A percentile compares a stretch with the other conserved stretches of the same genome.
phyloP scores from a whole-genome alignment of 768 basidiomycete species.

The Lactifluus volemus region DNA sequence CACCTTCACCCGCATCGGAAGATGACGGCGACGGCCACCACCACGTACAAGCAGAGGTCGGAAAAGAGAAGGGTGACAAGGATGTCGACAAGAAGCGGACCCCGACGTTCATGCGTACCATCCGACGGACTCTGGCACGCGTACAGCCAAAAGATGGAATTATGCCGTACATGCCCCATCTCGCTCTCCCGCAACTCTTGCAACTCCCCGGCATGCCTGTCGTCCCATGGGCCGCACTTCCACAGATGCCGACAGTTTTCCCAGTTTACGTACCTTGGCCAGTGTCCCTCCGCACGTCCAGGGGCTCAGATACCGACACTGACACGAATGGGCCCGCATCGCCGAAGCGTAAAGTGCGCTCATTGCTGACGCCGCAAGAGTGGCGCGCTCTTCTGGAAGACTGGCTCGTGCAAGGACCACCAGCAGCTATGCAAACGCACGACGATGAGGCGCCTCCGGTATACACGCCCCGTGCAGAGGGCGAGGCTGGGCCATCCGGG shows the following conservation, averaged over 20 bases:
- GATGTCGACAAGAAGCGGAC: conserved; percentile 26
- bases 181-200: conserved; percentile 30
- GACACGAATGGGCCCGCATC: conserved; percentile 5
- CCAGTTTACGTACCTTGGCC: conserved; percentile 68
- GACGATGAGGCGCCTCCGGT: conserved; percentile 60
- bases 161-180: conserved; percentile 43
- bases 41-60: not conserved
- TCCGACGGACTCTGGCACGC: conserved; percentile 64
- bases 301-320: conserved; percentile 25
- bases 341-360: conserved; percentile 28
- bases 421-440: conserved; percentile 19
- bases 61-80: conserved; percentile 19
- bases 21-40: not conserved
- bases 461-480: conserved; percentile 51
- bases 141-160: conserved; percentile 49
- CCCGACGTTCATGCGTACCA: conserved; percentile 54
- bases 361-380: conserved; percentile 38
- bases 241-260: conserved; percentile 69
- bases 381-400: conserved; percentile 69
- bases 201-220: conserved; percentile 45
- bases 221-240: conserved; percentile 37
- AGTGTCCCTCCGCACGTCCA: conserved; percentile 48
- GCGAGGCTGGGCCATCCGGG: conserved; percentile 20
- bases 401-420: conserved; percentile 43
- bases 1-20: conserved; percentile 6